Evolutionary conservation across 2,329 filamentous ascomycete genomes (phyloP).

Genomic region (Phaeosphaeria sp.): DNA sequence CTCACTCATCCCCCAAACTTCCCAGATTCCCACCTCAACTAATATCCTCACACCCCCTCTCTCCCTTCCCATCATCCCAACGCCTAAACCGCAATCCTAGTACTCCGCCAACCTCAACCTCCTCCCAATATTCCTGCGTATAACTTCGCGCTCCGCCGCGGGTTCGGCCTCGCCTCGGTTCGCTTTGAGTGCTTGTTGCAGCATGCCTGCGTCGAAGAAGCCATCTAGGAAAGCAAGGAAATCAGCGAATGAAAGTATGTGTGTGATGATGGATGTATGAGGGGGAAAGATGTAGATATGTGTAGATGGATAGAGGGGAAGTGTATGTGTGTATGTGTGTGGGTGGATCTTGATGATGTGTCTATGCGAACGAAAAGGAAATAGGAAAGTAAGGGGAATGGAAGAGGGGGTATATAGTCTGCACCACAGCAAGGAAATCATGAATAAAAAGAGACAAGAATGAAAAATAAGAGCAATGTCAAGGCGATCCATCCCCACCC

Average conservation of each 20-base stretch:
- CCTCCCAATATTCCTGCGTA: conserved; percentile 75
- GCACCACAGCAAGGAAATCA: conserved; percentile 8
- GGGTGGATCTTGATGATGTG: neutral
- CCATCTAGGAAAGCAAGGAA: conserved; percentile 69
- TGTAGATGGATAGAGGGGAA: neutral
- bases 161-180: conserved; percentile 57
- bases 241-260: conserved; percentile 33
- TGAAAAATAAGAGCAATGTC: neutral
- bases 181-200: conserved; percentile 84
- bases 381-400: neutral
- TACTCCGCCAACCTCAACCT: conserved; percentile 75
- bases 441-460: neutral
- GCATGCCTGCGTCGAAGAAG: conserved; percentile 97
- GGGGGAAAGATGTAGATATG: neutral
- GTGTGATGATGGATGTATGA: conserved; percentile 3
- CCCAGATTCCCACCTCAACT: no score
- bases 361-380: conserved; percentile 9
- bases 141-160: conserved; percentile 66
- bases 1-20: neutral
- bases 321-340: neutral
- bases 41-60: neutral
- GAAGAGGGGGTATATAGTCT: neutral
- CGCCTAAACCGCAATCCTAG: conserved; percentile 39
- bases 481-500: conserved; percentile 22
- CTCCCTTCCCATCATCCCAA: neutral